Evolutionary conservation across 1,284 basidiomycete species (phyloP).

Genomic region (Inonotus hispidus): DNA sequence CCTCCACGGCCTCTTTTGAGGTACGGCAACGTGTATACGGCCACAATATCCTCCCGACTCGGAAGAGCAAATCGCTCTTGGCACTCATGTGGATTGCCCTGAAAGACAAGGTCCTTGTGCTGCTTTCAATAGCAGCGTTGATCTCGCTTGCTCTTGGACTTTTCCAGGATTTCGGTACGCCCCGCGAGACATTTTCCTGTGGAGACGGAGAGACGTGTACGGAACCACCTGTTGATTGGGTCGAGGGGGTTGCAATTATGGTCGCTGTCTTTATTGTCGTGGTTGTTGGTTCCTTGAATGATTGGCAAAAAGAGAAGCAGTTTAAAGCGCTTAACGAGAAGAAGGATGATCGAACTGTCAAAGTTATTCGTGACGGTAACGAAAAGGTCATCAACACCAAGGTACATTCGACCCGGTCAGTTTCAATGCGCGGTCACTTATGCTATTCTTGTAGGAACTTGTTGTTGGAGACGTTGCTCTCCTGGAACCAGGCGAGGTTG

Average conservation of each 20-base stretch:
- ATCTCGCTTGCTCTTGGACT: slow-evolving; percentile 92
- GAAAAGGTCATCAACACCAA: slow-evolving; percentile 82
- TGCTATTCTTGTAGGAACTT: slow-evolving; percentile 52
- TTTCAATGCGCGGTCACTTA: background rate
- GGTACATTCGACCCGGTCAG: slow-evolving; percentile 32
- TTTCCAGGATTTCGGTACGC: slow-evolving; percentile 86
- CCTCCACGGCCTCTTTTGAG: slow-evolving; percentile 48
- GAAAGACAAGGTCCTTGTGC: slow-evolving; percentile 91
- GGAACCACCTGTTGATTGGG: slow-evolving; percentile 85
- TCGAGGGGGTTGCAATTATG: slow-evolving; percentile 97
- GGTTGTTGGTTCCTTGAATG: slow-evolving; percentile 83
- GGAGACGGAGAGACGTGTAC: slow-evolving; percentile 30
- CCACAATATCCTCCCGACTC: slow-evolving; percentile 74
- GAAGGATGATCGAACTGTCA: slow-evolving; percentile 92
- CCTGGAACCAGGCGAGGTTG: slow-evolving; percentile 91
- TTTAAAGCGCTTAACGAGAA: slow-evolving; percentile 91
- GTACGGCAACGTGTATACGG: slow-evolving; percentile 78
- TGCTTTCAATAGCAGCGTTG: slow-evolving; percentile 87
- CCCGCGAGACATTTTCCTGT: slow-evolving; percentile 43
- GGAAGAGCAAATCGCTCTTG: slow-evolving; percentile 76
- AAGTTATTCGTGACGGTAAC: slow-evolving; percentile 81
- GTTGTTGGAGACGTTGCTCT: slow-evolving; percentile 92
- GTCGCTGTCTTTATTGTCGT: slow-evolving; percentile 86
- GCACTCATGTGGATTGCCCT: slow-evolving; percentile 91
- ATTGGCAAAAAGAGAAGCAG: slow-evolving; percentile 97